phyloP scores from a whole-genome alignment of 176 grass and related monocot genomes.

The Olyra latifolia region DNA sequence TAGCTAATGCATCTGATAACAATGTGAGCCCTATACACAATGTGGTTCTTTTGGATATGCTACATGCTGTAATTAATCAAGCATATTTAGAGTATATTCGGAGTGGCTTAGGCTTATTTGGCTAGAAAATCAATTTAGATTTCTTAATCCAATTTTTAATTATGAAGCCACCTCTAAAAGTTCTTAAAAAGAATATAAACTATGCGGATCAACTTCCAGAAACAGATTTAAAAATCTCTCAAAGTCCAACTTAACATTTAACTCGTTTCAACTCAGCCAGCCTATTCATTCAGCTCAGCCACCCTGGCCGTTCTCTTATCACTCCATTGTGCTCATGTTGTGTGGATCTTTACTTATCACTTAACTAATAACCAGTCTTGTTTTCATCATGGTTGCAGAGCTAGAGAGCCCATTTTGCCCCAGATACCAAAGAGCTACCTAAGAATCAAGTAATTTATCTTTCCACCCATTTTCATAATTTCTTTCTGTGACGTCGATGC shows the following conservation, averaged over 20 bases:
- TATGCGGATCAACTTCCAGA: no score
- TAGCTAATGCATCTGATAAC: conserved; percentile 13
- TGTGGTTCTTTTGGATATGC: background rate
- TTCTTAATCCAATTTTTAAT: no score
- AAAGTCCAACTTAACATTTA: no score
- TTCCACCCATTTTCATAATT: background rate
- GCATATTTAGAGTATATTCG: no score
- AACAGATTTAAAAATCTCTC: no score
- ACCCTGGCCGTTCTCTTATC: no score
- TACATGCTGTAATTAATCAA: background rate
- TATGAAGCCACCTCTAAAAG: no score
- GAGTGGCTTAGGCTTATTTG: no score
- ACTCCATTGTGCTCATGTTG: background rate
- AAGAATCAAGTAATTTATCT: conserved; percentile 82
- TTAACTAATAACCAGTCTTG: conserved; percentile 13
- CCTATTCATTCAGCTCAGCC: no score
- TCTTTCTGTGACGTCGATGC: background rate
- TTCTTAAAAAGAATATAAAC: no score
- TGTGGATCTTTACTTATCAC: background rate
- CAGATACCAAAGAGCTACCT: conserved; percentile 91
- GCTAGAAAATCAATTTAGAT: no score
- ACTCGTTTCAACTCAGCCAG: no score
- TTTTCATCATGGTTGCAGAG: conserved; percentile 58
- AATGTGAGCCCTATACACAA: background rate
- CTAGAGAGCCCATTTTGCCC: conserved; percentile 76